phyloP scores from a whole-genome alignment of 495 filamentous ascomycete species.

The Astrocystis sublimbata region DNA sequence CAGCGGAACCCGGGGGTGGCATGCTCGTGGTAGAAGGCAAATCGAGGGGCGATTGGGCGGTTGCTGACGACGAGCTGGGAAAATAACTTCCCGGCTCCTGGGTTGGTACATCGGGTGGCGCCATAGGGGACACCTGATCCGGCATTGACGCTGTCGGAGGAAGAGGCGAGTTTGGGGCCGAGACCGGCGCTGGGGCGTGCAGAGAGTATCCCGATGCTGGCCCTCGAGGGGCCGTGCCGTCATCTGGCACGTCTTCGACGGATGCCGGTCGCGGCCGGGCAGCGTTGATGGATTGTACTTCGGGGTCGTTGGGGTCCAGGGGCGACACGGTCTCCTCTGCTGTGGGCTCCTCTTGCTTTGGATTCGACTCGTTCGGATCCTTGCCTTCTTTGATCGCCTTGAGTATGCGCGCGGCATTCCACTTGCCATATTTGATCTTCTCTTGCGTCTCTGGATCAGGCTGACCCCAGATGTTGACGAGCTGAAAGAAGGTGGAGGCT shows the following conservation, averaged over 20 bases:
- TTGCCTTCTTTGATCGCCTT: conserved; percentile 89
- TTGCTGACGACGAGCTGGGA: conserved; percentile 16
- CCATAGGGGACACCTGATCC: conserved; percentile 41
- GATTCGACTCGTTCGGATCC: conserved; percentile 90
- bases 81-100: conserved; percentile 34
- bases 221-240: conserved; percentile 36
- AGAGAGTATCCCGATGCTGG: conserved; percentile 39
- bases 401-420: conserved; percentile 85
- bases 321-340: conserved; percentile 48
- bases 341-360: conserved; percentile 45
- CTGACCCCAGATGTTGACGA: conserved; percentile 78
- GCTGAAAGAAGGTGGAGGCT: conserved; percentile 86
- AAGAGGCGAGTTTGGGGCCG: conserved; percentile 43
- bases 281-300: conserved; percentile 56
- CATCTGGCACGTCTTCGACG: conserved; percentile 58
- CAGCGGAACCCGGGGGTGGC: conserved; percentile 25
- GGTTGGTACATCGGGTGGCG: conserved; percentile 31
- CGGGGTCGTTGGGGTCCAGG: conserved; percentile 61
- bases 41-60: conserved; percentile 25
- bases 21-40: conserved; percentile 30
- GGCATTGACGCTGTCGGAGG: conserved; percentile 31
- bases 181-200: conserved; percentile 37
- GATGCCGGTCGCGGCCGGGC: conserved; percentile 54
- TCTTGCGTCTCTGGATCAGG: conserved; percentile 74
- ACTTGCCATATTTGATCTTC: conserved; percentile 95